A percentile compares a stretch with the other conserved stretches of the same genome.
Evolutionary conservation across 768 basidiomycete species (phyloP).

Genomic region (Sutorius australiensis): DNA sequence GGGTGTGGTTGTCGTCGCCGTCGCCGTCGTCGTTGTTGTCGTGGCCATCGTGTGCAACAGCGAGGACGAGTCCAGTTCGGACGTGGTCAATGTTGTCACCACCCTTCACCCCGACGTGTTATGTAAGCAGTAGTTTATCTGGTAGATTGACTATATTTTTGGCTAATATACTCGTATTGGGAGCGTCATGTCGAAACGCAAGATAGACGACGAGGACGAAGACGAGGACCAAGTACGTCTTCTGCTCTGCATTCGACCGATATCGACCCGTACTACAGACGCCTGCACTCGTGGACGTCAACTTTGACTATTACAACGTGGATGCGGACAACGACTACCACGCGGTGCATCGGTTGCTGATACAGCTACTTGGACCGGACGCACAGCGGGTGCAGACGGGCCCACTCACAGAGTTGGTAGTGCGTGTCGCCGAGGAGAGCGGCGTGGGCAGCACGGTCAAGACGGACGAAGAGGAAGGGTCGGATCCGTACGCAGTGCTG

Average conservation of each 20-base stretch:
- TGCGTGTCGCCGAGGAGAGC: conserved; percentile 68
- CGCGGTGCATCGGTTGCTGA: conserved; percentile 71
- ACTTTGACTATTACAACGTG: conserved; percentile 90
- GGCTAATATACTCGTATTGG: too few species aligned
- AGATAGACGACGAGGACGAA: conserved; percentile 38
- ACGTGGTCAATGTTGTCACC: neutral
- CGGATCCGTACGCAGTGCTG: conserved; percentile 83
- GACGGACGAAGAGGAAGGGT: conserved; percentile 51
- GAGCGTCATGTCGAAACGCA: conserved; percentile 49
- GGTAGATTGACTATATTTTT: too few species aligned
- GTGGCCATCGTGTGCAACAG: conserved; percentile 21
- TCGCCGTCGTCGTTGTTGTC: conserved; percentile 14
- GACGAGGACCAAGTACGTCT: conserved; percentile 41
- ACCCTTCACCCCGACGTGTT: conserved; percentile 10
- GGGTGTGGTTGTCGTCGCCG: conserved; percentile 25
- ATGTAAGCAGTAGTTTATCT: conserved; percentile 11
- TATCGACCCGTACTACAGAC: conserved; percentile 11
- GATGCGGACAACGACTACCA: conserved; percentile 80
- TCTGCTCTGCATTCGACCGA: neutral
- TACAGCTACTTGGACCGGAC: conserved; percentile 69
- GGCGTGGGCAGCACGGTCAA: conserved; percentile 87
- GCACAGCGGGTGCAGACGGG: conserved; percentile 67
- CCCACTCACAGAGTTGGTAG: conserved; percentile 75
- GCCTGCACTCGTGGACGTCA: conserved; percentile 23
- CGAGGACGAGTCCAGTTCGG: conserved; percentile 4